Percentiles rank a stretch among this genome's conserved stretches.
These are phyloP conservation scores for Sporobolomyces phaffii DNA, from an alignment of 768 basidiomycete species.

Conservation along the genomic window DNA sequence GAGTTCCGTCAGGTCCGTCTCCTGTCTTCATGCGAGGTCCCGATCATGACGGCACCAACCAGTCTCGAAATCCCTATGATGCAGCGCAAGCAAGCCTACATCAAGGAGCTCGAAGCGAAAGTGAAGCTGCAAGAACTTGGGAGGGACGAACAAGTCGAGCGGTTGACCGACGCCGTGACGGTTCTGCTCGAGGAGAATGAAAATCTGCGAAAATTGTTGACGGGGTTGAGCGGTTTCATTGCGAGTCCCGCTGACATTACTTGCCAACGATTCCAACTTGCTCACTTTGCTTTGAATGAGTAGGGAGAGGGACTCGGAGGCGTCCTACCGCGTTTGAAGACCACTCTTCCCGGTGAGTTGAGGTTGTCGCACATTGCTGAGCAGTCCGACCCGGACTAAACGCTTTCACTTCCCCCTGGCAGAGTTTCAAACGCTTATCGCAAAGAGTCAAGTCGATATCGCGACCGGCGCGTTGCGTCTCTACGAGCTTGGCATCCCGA, in stretches of 20 bases:
- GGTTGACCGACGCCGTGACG: conserved; percentile 43
- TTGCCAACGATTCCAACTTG: too few species aligned
- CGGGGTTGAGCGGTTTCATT: conserved; percentile 45
- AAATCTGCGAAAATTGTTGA: conserved; percentile 45
- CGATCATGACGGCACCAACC: background rate
- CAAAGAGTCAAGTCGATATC: background rate
- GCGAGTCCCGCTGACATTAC: conserved; percentile 14
- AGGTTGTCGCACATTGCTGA: too few species aligned
- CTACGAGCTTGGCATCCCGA: background rate
- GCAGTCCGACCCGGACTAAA: too few species aligned
- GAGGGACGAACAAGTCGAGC: conserved; percentile 45
- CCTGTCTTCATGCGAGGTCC: conserved; percentile 8
- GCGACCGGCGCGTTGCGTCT: conserved; percentile 4
- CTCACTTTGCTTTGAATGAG: background rate
- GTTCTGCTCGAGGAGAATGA: conserved; percentile 47
- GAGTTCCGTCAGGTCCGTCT: conserved; percentile 45
- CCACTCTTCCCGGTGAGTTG: conserved; percentile 16
- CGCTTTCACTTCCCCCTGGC: too few species aligned
- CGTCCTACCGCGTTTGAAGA: background rate
- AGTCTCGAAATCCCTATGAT: background rate
- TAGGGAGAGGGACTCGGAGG: conserved; percentile 21
- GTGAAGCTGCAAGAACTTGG: conserved; percentile 46
- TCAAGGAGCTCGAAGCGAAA: conserved; percentile 47
- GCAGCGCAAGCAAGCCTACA: conserved; percentile 25
- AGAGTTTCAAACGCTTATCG: conserved; percentile 19